These are phyloP conservation scores for Chytridium lagenaria DNA, from an alignment of 371 early-diverging fungal species.

Conservation along the genomic window DNA sequence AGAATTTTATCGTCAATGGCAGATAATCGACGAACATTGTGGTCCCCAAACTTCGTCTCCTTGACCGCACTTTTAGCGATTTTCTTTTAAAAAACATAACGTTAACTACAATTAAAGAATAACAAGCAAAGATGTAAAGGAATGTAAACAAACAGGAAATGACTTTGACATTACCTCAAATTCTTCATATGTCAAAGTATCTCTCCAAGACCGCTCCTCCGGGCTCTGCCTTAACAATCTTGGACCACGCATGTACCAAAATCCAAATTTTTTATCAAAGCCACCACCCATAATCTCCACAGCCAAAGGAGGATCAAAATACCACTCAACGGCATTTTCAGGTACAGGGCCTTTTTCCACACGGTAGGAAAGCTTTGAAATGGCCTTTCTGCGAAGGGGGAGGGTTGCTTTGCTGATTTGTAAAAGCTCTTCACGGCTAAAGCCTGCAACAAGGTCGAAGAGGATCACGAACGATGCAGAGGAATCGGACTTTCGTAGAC, in stretches of 20 bases:
- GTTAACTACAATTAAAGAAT: background rate
- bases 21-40: background rate
- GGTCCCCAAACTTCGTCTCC: background rate
- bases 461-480: constrained; percentile 10
- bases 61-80: background rate
- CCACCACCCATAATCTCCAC: constrained; percentile 38
- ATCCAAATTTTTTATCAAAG: constrained; percentile 19
- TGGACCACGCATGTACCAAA: constrained; percentile 32
- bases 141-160: background rate
- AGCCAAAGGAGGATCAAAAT: constrained; percentile 32
- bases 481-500: background rate
- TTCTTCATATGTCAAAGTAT: background rate
- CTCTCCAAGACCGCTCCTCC: background rate
- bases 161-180: background rate
- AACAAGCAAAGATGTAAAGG: background rate
- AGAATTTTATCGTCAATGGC: background rate
- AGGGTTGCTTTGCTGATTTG: constrained; percentile 24
- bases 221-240: constrained; percentile 17
- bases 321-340: constrained; percentile 16
- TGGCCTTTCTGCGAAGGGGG: constrained; percentile 3
- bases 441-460: constrained; percentile 31
- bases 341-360: background rate
- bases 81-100: too few relatives aligned
- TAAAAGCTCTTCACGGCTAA: constrained; percentile 21
- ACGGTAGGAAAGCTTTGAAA: constrained; percentile 17